Evolutionary conservation across 768 basidiomycete species (phyloP).

Genomic region (Boletus pseudo-olivaceus): DNA sequence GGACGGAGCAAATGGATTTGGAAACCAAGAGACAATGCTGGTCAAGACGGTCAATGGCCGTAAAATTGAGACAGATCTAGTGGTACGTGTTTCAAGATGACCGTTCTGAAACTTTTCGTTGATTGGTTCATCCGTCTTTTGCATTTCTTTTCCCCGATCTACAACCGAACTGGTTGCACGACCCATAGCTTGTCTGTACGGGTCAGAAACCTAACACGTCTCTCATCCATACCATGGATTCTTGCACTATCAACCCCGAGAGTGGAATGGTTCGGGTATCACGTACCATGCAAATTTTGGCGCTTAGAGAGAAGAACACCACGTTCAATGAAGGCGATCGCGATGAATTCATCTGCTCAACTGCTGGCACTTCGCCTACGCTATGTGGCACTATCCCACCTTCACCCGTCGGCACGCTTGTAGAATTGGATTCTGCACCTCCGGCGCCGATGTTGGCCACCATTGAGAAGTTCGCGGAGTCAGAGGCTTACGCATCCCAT

Average conservation of each 20-base stretch:
- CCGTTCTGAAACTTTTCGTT: not conserved
- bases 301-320: not conserved
- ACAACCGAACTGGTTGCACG: not conserved
- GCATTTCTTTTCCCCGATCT: not conserved
- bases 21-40: slow-evolving; percentile 15
- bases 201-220: slow-evolving; percentile 58
- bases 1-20: not conserved
- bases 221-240: slow-evolving; percentile 42
- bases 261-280: slow-evolving; percentile 44
- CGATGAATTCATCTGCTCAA: not conserved
- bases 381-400: slow-evolving; percentile 3
- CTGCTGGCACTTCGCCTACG: slow-evolving; percentile 1
- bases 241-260: slow-evolving; percentile 35
- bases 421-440: not conserved
- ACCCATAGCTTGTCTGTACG: slow-evolving; percentile 51
- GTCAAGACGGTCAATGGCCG: slow-evolving; percentile 49
- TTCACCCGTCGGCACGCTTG: slow-evolving; percentile 12
- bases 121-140: not conserved
- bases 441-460: not conserved
- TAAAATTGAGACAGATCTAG: slow-evolving; percentile 48
- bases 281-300: slow-evolving; percentile 47
- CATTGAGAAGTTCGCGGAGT: not conserved
- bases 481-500: slow-evolving; percentile 21
- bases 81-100: slow-evolving; percentile 35
- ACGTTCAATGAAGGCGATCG: not conserved